These are phyloP conservation scores for Pseudogymnoascus sp. DNA, from an alignment of 2,329 filamentous ascomycete genomes.

Conservation along the genomic window DNA sequence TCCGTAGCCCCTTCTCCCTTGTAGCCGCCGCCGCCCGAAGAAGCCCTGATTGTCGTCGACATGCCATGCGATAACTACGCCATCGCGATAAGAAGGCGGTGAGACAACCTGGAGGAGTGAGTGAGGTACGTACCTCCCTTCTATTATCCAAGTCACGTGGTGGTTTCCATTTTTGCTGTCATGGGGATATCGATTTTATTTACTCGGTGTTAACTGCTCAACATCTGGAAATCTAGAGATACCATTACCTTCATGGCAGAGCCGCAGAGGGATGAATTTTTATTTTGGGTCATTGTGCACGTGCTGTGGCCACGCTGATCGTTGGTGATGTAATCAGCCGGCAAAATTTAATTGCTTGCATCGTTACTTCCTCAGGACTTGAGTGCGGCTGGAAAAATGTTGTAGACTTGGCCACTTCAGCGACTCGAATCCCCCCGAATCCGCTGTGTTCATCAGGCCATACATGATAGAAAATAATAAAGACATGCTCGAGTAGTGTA, in stretches of 20 bases:
- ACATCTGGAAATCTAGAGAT: not conserved
- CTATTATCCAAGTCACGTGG: not conserved
- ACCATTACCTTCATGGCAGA: not conserved
- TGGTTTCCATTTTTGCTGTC: not conserved
- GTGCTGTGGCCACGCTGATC: not conserved
- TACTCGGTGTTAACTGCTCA: not conserved
- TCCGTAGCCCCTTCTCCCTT: not conserved
- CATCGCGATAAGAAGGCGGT: conserved; percentile 9
- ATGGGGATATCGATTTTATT: not conserved
- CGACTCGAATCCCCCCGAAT: not conserved
- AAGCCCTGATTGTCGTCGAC: not conserved
- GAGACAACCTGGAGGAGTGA: not conserved
- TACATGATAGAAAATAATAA: not conserved
- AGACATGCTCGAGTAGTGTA: not conserved
- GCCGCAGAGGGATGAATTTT: not conserved
- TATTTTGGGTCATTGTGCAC: not conserved
- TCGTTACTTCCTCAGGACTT: not conserved
- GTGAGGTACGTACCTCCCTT: not conserved
- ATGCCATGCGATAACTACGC: not conserved
- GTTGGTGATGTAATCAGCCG: not conserved
- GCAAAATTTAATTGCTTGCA: conserved; percentile 1
- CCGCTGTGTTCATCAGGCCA: not conserved
- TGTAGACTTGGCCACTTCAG: not conserved
- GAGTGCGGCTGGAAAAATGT: not conserved
- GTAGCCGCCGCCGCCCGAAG: not conserved